Evolutionary conservation across 306 rosid species (phyloP), one percentile per base, ranked within the genome.

Genomic region (Fragaria ananassa): DNA sequence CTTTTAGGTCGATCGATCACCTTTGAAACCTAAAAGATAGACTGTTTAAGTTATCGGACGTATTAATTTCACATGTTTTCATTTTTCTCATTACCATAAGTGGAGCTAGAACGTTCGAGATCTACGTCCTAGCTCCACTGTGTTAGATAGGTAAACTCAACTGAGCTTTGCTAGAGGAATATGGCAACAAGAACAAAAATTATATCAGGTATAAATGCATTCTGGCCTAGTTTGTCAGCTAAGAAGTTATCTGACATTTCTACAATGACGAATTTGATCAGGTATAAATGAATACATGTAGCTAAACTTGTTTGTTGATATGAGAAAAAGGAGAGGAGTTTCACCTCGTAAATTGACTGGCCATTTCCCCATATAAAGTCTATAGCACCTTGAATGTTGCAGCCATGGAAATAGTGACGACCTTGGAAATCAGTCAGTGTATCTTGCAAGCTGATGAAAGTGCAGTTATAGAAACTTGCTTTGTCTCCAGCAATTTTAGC

Each of bases 391-490:
- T 81, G 63, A 54, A 81, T 63, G 18, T 71, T 53, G 78, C 81
- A 76, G 1, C 23, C 60, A 1, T 64, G 10, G 6, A 70, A 81
- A 71, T 76, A 71, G 74, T 81, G 84, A 45, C 66, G 78, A 42
- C 84, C 81, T 34, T 0, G 19, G 15, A 41, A 18, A n/a, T 76
- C 84, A 46, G 41, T 13, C 41, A 71, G 10, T 8, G 85, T 72
- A 71, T 76, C 85, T 81, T 77, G 78, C 21, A 77, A n/a, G 65
- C 85, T 49, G 29, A 45, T 27, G 12, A 76, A 81, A 5, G 78
- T 72, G 61, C 81, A 76, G 2, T 65, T 3, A 34, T 50, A 21
- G 47, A 81, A 81, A 21, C 78, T 76, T n/a, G 8, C 71, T 74
- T 81, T 76, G 70, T 81, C 84, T 44, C 54, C 84, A 1, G 18